Base-by-base conservation (phyloP, 129 eudicot genomes). In the Pittosporum tobira region DNA sequence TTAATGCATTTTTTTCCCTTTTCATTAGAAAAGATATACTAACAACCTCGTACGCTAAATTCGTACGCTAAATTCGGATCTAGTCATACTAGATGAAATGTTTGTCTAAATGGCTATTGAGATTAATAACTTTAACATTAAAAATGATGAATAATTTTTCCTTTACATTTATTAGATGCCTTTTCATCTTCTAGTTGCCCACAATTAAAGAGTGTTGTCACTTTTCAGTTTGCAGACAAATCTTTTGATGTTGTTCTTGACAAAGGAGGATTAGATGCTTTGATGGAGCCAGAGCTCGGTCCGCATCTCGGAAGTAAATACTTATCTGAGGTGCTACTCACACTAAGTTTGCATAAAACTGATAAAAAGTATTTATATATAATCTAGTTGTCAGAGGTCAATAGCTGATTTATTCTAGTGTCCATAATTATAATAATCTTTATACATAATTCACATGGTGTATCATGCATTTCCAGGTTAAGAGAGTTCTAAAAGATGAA, bases 201-300 rank as follows among this genome's bases (percentile, higher is more conserved):
- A 7, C 22, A 62, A 1, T 48, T 52, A 57, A 71, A 73, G 23
- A 26, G 26, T 44, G 55, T 22, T 65, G 67, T 56, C 60, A 51
- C 46, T 48, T 49, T 82, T 66, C 85, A 91, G 98, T 81, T 91
- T 83, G 79, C 40, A 52, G 84, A 76, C 71, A 84, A 73, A 67
- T 61, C 80, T 29, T 91, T 91, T 65, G 87, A 83, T 65, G 79
- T 73, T 45, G 72, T 83, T 40, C 73, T 91, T 67, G 98, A 91
- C 48, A 86, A 91, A 57, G 98, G 98, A 56, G 96, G 98, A 51
- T 79, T 91, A 77, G 98, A 91, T 86, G 94, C 96, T 70, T 73
- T 86, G 65, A 91, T 91, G 98, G 98, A 86, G 75, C 98, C 96
- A 16, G 77, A 80, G 73, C 82, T 77, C 65, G 98, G 98, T 30